phyloP scores from a whole-genome alignment of 1,139 yeast species.

The Scheffersomyces parashehatae region DNA sequence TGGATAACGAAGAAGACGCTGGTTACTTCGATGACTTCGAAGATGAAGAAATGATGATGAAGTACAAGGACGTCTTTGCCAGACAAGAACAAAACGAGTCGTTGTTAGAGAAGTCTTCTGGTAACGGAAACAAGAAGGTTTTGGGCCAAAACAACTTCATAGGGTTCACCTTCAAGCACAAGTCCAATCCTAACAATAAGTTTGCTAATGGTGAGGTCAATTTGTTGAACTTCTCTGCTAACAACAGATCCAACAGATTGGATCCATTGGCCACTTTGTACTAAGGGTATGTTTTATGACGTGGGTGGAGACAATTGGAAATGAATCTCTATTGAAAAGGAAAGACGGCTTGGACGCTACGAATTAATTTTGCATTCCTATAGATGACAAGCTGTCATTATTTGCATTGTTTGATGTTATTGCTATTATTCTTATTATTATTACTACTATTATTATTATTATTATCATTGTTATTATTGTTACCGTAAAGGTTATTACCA shows the following conservation, averaged over 20 bases:
- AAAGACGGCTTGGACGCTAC: background rate
- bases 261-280: slow-evolving; percentile 52
- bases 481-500: no score
- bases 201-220: slow-evolving; percentile 44
- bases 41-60: slow-evolving; percentile 95
- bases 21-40: slow-evolving; percentile 98
- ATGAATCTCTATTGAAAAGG: background rate
- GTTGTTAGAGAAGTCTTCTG: slow-evolving; percentile 52
- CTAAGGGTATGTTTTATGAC: slow-evolving; percentile 13
- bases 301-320: no score
- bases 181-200: slow-evolving; percentile 61
- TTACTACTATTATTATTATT: no score
- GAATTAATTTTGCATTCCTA: background rate
- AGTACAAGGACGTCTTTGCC: slow-evolving; percentile 94
- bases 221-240: slow-evolving; percentile 28
- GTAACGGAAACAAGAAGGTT: slow-evolving; percentile 37
- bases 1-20: slow-evolving; percentile 96
- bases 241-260: slow-evolving; percentile 24
- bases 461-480: no score
- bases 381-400: background rate
- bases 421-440: background rate
- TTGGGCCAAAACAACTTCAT: slow-evolving; percentile 63
- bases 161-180: slow-evolving; percentile 95
- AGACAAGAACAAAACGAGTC: slow-evolving; percentile 84
- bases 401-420: slow-evolving; percentile 3